Percentiles rank a stretch among this genome's conserved stretches.
These are phyloP conservation scores for Erucastrum elatum DNA, from an alignment of 345 rosid species.

Conservation along the genomic window DNA sequence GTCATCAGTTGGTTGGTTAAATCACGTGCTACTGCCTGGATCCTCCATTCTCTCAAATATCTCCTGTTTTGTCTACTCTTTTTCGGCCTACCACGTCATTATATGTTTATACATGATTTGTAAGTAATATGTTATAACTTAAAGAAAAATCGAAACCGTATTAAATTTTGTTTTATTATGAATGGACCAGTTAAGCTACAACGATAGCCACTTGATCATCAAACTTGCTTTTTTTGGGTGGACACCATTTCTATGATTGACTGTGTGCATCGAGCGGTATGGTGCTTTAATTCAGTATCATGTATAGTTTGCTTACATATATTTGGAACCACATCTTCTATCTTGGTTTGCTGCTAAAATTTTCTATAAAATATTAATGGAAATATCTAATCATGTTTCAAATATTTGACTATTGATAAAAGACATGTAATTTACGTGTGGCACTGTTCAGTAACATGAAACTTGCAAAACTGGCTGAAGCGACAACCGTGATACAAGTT, in stretches of 20 bases:
- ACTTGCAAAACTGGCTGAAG: slow-evolving; percentile 1
- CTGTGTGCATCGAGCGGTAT: slow-evolving; percentile 2
- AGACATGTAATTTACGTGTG: neutral
- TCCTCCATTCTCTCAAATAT: slow-evolving; percentile 5
- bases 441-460: neutral
- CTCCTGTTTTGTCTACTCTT: neutral
- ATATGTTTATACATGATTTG: neutral
- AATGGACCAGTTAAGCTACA: slow-evolving; percentile 16
- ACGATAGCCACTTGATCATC: slow-evolving; percentile 16
- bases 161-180: slow-evolving; percentile 13
- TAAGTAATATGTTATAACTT: neutral
- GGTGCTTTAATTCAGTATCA: neutral
- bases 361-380: neutral
- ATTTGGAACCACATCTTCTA: slow-evolving; percentile 2
- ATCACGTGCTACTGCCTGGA: slow-evolving; percentile 32
- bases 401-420: neutral
- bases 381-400: neutral
- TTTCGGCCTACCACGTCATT: slow-evolving; percentile 2
- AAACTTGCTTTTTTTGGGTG: neutral
- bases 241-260: neutral
- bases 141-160: slow-evolving; percentile 19
- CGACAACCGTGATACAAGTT: neutral
- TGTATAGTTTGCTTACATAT: neutral
- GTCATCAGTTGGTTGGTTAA: slow-evolving; percentile 37
- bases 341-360: neutral